Percentiles rank a stretch among this genome's conserved stretches.
Conservation (phyloP, 2,329 filamentous ascomycete species). For the Emergomyces pasteurianus region DNA sequence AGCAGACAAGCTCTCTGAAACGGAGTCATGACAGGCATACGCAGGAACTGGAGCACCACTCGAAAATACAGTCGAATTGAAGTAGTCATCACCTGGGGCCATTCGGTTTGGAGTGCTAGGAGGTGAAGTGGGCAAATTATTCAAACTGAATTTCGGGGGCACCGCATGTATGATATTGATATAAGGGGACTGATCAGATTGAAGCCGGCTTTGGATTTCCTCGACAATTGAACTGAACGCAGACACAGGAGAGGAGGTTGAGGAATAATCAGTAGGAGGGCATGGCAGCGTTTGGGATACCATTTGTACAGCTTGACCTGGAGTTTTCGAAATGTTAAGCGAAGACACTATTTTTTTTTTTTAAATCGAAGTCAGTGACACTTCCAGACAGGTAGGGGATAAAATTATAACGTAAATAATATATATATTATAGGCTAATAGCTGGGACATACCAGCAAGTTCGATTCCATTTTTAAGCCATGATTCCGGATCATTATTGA, state of each 20-base stretch:
- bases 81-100: conserved; percentile 47
- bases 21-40: conserved; percentile 40
- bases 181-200: conserved; percentile 42
- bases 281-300: conserved; percentile 50
- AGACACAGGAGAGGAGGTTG: conserved; percentile 4
- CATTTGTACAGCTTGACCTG: conserved; percentile 37
- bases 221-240: conserved; percentile 45
- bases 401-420: too few species aligned
- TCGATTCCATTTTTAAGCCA: conserved; percentile 4
- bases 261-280: conserved; percentile 32
- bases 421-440: too few species aligned
- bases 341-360: conserved; percentile 23
- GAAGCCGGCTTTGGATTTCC: conserved; percentile 42
- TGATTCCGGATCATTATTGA: not conserved
- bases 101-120: conserved; percentile 43
- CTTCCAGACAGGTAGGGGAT: not conserved
- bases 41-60: conserved; percentile 48
- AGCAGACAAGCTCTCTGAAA: conserved; percentile 18
- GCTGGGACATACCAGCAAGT: conserved; percentile 1
- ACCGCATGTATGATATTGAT: conserved; percentile 55
- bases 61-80: conserved; percentile 49
- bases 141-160: conserved; percentile 49
- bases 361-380: not conserved
- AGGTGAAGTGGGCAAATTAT: conserved; percentile 51
- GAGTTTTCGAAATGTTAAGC: conserved; percentile 26